Evolutionary conservation across 176 grass and related monocot species (phyloP).

Genomic region (Juncus effusus): DNA sequence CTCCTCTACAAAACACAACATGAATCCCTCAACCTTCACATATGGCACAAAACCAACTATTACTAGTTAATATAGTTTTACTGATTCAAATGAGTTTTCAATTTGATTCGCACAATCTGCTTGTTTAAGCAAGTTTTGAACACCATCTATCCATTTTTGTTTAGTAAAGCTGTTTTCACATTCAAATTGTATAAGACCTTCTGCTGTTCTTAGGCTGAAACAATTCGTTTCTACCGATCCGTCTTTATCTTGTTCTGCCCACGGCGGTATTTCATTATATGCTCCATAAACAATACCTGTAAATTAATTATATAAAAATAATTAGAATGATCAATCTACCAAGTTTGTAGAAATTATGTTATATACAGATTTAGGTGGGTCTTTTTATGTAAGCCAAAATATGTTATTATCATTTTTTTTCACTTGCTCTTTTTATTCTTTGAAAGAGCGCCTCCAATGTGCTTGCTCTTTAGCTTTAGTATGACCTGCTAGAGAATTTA

Average conservation of each 20-base stretch:
- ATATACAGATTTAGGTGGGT: too few relatives aligned
- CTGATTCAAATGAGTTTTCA: slow-evolving; percentile 38
- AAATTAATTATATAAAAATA: slow-evolving; percentile 1
- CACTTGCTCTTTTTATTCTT: slow-evolving; percentile 94
- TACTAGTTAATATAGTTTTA: slow-evolving; percentile 36
- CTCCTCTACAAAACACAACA: too few relatives aligned
- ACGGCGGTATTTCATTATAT: slow-evolving; percentile 67
- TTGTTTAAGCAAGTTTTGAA: slow-evolving; percentile 82
- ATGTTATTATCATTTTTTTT: neutral
- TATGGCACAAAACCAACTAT: too few relatives aligned
- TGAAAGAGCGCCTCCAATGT: slow-evolving; percentile 80
- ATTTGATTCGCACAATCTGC: slow-evolving; percentile 37
- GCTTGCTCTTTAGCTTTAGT: slow-evolving; percentile 92
- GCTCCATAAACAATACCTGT: slow-evolving; percentile 86
- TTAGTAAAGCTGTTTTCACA: slow-evolving; percentile 54
- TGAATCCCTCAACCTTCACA: too few relatives aligned
- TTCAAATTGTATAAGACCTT: slow-evolving; percentile 78
- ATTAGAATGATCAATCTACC: too few relatives aligned
- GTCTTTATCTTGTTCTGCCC: slow-evolving; percentile 53
- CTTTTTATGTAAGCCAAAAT: too few relatives aligned
- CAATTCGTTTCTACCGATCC: slow-evolving; percentile 37
- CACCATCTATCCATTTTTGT: slow-evolving; percentile 79
- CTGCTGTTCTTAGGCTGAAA: slow-evolving; percentile 79
- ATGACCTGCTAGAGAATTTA: slow-evolving; percentile 51
- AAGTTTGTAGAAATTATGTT: too few relatives aligned